Evolutionary conservation across 257 asterid species (phyloP).

Genomic region (Handroanthus guayacan): DNA sequence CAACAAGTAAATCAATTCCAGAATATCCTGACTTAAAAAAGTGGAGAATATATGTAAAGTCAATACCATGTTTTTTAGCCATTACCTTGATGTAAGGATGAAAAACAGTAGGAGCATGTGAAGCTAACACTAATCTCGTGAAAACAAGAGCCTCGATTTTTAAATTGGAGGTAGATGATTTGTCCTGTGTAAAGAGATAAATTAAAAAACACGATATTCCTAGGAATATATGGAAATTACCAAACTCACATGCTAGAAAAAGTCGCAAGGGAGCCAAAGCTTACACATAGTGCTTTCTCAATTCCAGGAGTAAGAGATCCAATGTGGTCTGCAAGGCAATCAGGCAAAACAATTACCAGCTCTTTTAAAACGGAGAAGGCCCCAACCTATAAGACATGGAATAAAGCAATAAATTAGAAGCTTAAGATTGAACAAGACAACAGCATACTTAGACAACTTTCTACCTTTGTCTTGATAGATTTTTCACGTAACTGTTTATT

Average conservation of each 20-base stretch:
- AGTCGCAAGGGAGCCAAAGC: conserved; percentile 40
- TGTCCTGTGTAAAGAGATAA: conserved; percentile 67
- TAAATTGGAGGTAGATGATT: conserved; percentile 94
- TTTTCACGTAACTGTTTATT: conserved; percentile 94
- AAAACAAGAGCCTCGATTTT: conserved; percentile 98
- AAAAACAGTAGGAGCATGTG: conserved; percentile 90
- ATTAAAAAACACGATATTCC: conserved; percentile 29
- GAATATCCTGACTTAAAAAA: background rate
- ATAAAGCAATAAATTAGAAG: conserved; percentile 23
- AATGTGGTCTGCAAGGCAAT: conserved; percentile 97
- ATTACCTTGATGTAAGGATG: conserved; percentile 94
- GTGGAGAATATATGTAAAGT: conserved; percentile 28
- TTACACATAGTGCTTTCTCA: conserved; percentile 93
- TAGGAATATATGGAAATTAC: conserved; percentile 3
- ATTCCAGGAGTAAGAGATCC: conserved; percentile 96
- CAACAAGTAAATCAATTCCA: background rate
- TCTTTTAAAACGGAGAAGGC: conserved; percentile 96
- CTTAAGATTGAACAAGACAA: conserved; percentile 23
- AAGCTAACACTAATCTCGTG: conserved; percentile 91
- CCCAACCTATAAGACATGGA: conserved; percentile 73
- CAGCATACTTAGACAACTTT: conserved; percentile 22
- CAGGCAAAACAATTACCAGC: conserved; percentile 93
- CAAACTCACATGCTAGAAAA: conserved; percentile 15
- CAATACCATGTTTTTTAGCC: conserved; percentile 20
- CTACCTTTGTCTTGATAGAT: conserved; percentile 95